Conservation (phyloP, 768 basidiomycete genomes). For the Gloeopeniophorella convolvens region DNA sequence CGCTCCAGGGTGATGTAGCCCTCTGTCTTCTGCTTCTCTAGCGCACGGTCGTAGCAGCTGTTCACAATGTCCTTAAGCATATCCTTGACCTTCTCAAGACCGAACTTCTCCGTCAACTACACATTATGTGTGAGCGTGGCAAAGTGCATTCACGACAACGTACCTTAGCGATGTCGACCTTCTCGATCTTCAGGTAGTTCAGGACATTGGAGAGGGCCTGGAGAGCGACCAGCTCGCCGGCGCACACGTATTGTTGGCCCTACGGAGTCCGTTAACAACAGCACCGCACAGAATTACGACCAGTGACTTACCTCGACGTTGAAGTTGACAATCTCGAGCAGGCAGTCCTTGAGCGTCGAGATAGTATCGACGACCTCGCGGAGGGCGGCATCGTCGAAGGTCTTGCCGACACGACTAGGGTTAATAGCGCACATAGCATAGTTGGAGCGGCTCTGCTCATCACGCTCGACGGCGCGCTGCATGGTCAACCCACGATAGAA, state of each 20-base stretch:
- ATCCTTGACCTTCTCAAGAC: slow-evolving; percentile 90
- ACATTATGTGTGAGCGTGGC: background rate
- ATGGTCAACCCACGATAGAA: slow-evolving; percentile 99
- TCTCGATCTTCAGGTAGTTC: slow-evolving; percentile 94
- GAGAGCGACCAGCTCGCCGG: slow-evolving; percentile 89
- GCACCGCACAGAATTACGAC: background rate
- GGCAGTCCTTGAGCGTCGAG: slow-evolving; percentile 61
- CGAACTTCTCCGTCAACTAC: slow-evolving; percentile 82
- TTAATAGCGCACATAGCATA: slow-evolving; percentile 99
- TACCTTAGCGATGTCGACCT: slow-evolving; percentile 88
- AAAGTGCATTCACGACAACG: background rate
- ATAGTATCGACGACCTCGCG: slow-evolving; percentile 95
- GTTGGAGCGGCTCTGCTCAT: slow-evolving; percentile 85
- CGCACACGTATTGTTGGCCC: slow-evolving; percentile 99
- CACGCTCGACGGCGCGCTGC: slow-evolving; percentile 98
- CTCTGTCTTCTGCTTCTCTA: slow-evolving; percentile 71
- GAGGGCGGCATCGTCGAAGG: slow-evolving; percentile 93
- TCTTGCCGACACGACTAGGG: slow-evolving; percentile 88
- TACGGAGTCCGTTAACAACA: slow-evolving; percentile 28
- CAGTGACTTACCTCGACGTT: slow-evolving; percentile 67
- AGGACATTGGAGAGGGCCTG: slow-evolving; percentile 94
- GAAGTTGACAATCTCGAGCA: slow-evolving; percentile 98
- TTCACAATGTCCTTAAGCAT: slow-evolving; percentile 92
- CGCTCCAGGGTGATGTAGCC: slow-evolving; percentile 94
- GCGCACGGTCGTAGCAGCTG: slow-evolving; percentile 67